Evolutionary conservation across 352 stramenopile species (phyloP), one percentile per base, ranked within the genome.

Genomic region (Peronosclerospora sorghi): DNA sequence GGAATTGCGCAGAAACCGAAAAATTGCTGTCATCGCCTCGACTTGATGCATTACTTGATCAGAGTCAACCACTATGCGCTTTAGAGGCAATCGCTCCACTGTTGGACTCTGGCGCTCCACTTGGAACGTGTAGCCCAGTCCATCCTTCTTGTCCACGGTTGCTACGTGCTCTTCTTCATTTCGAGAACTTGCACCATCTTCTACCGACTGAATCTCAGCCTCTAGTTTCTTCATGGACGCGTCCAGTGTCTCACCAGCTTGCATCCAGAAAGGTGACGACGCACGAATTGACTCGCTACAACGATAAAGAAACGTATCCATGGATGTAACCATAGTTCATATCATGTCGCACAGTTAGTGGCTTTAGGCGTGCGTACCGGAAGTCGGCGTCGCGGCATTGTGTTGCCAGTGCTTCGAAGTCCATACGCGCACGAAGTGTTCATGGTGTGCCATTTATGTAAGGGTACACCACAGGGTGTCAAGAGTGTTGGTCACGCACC

Each of bases 1-100:
- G 1, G 76, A 73, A 38, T 86, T 88, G 37, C 78, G 78, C 12
- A 88, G 51, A 23, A 88, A 82, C 0, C 78, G 73, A 27, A 87
- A 77, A 9, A 59, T 65, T 8, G 57, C 75, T 13, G 65, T 85
- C 1, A 52, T 29, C 2, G 23, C 39, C 4, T 59, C 43, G 18
- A 79, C 13, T 8, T 46, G 29, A 5, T 23, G 21, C 4, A 45
- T 6, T 1, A 40, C 46, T 12, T 26, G 44, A 0, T 13, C 29
- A 1, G 35, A 24, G 17, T 76, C 46, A 23, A 10, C 15, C 5
- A 82, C 62, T 3, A 59, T 41, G 19, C 74, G 43, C 8, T 41
- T 61, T 1, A 61, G 48, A 3, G 55, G 42, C 14, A 45, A 39
- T 35, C 38, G 55, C 45, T 59, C 44, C 14, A 46, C 55, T 5